Base-by-base conservation (phyloP, 2,329 filamentous ascomycete genomes). In the Claviceps digitariae region DNA sequence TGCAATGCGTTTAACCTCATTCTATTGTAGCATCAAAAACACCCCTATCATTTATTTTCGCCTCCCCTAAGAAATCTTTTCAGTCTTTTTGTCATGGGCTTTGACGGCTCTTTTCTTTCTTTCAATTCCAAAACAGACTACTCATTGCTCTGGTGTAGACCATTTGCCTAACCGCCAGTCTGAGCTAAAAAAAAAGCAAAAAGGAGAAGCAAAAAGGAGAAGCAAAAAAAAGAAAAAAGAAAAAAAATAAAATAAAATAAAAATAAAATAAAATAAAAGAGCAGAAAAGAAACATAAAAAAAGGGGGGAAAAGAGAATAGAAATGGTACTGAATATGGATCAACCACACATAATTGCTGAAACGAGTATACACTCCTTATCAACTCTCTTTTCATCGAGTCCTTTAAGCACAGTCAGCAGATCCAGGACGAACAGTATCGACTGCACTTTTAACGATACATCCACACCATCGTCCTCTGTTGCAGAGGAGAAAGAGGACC, bases 361-460 rank as follows among this genome's bases (percentile, higher is more conserved):
- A 36, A 50, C 34, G 29, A 41, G 21, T 50, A 46, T 25, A 27
- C 21, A 17, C 40, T 54, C 48, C 34, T 27, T 50, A 48, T 50
- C 44, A 45, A 57, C 55, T 15, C 49, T 54, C 31, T 62, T 69
- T 13, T 71, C 71, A 4, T 70, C 71, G 4, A 69, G 66, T 17
- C 72, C 72, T 1, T 67, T 71, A 36, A 61, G 64, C 27, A 73
- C 70, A 43, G 67, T 66, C 29, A 70, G 65, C 50, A 61, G 57
- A 41, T 72, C 68, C 40, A 62, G 66, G 48, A 65, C 62, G 54
- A 63, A 62, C 44, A 72, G 66, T 54, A 61, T 64, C 9, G 66
- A 64, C 34, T 31, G n/a, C 21, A 17, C 29, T n/a, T 52, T 52
- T 2, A 36, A 52, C 44, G 21, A 47, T n/a, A 43, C 25, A 31